phyloP scores from a whole-genome alignment of 2,329 filamentous ascomycete genomes.

The Diaporthe eres region DNA sequence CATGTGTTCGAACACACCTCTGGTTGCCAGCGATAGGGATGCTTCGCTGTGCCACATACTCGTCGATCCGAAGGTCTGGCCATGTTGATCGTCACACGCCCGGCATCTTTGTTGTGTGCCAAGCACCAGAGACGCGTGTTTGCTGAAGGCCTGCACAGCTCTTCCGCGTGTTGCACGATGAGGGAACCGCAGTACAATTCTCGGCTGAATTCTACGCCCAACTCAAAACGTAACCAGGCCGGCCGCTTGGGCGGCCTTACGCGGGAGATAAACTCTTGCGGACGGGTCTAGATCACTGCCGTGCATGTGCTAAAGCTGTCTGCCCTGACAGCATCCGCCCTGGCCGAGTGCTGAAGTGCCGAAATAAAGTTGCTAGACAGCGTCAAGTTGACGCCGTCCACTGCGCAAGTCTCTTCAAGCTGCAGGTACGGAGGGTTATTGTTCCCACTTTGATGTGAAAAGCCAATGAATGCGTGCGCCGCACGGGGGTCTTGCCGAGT shows the following conservation, averaged over 20 bases:
- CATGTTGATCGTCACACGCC: background rate
- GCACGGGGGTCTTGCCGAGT: background rate
- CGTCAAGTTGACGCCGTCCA: background rate
- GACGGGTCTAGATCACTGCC: constrained; percentile 8
- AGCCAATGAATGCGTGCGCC: background rate
- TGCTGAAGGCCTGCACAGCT: background rate
- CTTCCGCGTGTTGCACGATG: background rate
- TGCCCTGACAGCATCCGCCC: background rate
- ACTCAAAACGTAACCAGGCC: background rate
- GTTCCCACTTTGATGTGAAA: background rate
- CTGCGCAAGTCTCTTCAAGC: background rate
- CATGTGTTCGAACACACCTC: background rate
- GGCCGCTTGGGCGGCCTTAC: background rate
- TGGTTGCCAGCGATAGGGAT: rapidly evolving
- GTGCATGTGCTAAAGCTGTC: background rate
- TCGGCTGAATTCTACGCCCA: constrained; percentile 8
- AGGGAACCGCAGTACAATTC: no score
- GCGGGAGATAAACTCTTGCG: background rate
- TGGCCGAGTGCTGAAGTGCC: background rate
- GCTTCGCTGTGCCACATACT: background rate
- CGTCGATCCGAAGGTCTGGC: background rate
- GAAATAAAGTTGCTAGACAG: background rate
- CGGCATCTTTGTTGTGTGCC: background rate
- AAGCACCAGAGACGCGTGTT: background rate
- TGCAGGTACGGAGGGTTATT: constrained; percentile 11